Base-by-base conservation (phyloP, 495 filamentous ascomycete species). In the Aspergillus nidulans region DNA sequence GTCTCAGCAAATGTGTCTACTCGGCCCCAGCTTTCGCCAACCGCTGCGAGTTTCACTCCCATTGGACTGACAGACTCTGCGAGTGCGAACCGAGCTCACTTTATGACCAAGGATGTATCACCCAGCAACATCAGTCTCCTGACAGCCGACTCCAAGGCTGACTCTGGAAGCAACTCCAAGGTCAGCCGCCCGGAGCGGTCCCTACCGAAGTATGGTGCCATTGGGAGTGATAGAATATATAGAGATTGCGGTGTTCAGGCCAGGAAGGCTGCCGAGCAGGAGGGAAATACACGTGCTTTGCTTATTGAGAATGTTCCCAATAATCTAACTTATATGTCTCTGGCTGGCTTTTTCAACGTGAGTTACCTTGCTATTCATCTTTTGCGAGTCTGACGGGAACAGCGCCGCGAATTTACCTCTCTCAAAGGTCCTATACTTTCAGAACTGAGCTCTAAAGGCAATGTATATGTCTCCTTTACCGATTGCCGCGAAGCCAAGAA, bases 401-500 rank as follows among this genome's bases (percentile, higher is more conserved):
- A 70, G 68, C 68, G 68, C n/a, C 65, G 63, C 28, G 65, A 70
- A 57, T 68, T 68, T 51, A 61, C 50, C n/a, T 68, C 65, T 16
- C 52, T 70, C 34, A 66, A 65, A 49, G 63, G 66, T 15, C 67
- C 63, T 32, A 54, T 66, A 16, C 63, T 68, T 21, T 65, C 63
- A 10, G 61, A 68, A 28, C 57, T 68, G 5, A 64, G 57, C 32
- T 59, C 69, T 18, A 62, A 57, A 45, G 75, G 73, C 6, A 71
- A 65, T 8, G 71, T 84, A n/a, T 84, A 78, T 58, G 62, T 86
- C 49, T 76, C 70, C 4, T 79, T 85, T 57, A 65, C 72, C 13
- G 80, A 88, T 56, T 78, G 86, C 41, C 73, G 75, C 50, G 81
- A 85, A 60, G 76, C 82, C 25, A 75, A 68, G 39, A 71, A 72